A percentile compares a stretch with the other conserved stretches of the same genome.
These are phyloP conservation scores for Suillus clintonianus DNA, from an alignment of 768 basidiomycete species.

Conservation along the genomic window DNA sequence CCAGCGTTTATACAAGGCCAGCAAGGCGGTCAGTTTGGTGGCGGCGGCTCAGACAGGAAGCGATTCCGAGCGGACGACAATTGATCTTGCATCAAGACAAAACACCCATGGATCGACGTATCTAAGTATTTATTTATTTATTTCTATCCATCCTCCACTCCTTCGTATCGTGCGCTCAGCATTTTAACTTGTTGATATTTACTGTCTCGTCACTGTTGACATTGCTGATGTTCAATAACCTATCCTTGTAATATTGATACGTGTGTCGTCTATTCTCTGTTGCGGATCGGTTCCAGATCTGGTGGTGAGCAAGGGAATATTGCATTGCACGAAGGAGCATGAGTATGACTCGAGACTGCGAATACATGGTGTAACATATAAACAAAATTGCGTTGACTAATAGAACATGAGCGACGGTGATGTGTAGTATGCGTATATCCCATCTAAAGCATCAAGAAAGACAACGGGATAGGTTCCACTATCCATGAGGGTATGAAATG, in stretches of 20 bases:
- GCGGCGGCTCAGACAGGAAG: slow-evolving; percentile 51
- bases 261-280: neutral
- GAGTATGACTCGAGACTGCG: neutral
- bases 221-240: slow-evolving; percentile 19
- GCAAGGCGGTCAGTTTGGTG: slow-evolving; percentile 41
- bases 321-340: neutral
- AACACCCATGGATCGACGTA: neutral
- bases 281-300: neutral
- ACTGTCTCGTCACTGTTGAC: neutral
- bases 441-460: slow-evolving; percentile 19
- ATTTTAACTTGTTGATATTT: slow-evolving; percentile 4
- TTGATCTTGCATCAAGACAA: slow-evolving; percentile 24
- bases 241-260: slow-evolving; percentile 30
- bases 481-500: slow-evolving; percentile 8
- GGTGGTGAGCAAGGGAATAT: neutral
- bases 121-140: neutral
- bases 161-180: neutral
- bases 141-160: slow-evolving; percentile 1
- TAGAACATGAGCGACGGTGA: slow-evolving; percentile 1
- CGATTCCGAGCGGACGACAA: slow-evolving; percentile 57
- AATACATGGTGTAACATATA: slow-evolving; percentile 22
- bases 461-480: neutral
- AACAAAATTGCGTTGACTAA: slow-evolving; percentile 10
- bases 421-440: slow-evolving; percentile 11
- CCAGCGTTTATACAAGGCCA: slow-evolving; percentile 67